Percentiles rank a stretch among this genome's conserved stretches.
phyloP scores from a whole-genome alignment of 768 basidiomycete genomes.

The Pulveroboletus sp. region DNA sequence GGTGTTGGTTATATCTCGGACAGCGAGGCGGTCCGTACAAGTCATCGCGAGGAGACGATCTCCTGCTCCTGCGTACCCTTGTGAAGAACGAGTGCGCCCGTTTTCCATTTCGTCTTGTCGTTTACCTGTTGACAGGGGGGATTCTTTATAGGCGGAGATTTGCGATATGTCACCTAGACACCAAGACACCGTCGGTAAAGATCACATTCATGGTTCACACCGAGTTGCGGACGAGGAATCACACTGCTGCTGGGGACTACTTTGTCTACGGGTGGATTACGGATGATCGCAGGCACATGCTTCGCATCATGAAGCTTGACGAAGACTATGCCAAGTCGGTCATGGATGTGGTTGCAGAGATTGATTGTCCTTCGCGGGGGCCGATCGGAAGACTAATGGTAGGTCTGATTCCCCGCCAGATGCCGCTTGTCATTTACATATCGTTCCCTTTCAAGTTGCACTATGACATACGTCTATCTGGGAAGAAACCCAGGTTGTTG shows the following conservation, averaged over 20 bases:
- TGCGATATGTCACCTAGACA: constrained; percentile 26
- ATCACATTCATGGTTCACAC: constrained; percentile 26
- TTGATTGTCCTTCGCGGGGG: constrained; percentile 26
- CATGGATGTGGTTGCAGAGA: constrained; percentile 22
- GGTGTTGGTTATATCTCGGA: constrained; percentile 25
- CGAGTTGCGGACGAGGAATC: constrained; percentile 20
- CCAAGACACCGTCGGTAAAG: constrained; percentile 22
- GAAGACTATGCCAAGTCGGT: constrained; percentile 19
- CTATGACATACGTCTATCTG: constrained; percentile 27
- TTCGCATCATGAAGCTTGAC: constrained; percentile 29
- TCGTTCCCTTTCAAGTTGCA: constrained; percentile 15
- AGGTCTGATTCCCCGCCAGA: background rate
- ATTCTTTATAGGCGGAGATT: constrained; percentile 16
- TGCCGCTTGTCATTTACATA: background rate
- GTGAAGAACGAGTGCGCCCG: constrained; percentile 22
- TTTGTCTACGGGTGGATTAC: constrained; percentile 30
- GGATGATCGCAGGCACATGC: constrained; percentile 24
- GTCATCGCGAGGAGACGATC: constrained; percentile 28
- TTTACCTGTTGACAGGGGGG: background rate
- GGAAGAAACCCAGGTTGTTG: constrained; percentile 20
- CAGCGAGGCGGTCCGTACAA: constrained; percentile 27
- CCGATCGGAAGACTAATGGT: constrained; percentile 27
- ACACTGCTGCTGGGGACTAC: constrained; percentile 23
- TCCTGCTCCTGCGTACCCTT: constrained; percentile 26
- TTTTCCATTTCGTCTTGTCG: background rate